phyloP scores from a whole-genome alignment of 148 eudicot species.

The Heliamphora exappendiculata region DNA sequence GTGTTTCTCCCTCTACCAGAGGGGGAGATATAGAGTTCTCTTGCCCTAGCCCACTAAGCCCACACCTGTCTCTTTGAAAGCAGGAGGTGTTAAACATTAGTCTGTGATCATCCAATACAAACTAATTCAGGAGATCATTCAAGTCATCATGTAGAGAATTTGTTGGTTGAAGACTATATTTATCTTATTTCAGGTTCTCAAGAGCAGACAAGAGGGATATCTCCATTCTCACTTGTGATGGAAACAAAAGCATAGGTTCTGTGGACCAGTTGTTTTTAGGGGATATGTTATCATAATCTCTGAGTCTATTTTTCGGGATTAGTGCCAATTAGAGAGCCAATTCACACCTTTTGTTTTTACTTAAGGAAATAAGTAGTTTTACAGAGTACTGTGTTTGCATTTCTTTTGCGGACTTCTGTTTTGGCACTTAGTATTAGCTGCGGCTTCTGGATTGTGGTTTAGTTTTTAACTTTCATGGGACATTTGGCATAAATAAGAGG shows the following conservation, averaged over 20 bases:
- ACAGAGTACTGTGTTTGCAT: background rate
- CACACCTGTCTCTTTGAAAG: no score
- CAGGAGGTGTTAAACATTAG: no score
- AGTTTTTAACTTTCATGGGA: background rate
- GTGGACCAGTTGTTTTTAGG: background rate
- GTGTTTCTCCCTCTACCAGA: background rate
- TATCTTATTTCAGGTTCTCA: background rate
- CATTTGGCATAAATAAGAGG: no score
- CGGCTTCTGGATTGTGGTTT: background rate
- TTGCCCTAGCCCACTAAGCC: no score
- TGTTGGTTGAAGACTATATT: background rate
- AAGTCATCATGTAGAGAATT: background rate
- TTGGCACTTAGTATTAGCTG: background rate
- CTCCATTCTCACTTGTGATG: background rate
- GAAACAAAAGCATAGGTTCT: background rate
- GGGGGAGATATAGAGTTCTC: no score
- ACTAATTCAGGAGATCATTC: background rate
- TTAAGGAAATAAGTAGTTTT: background rate
- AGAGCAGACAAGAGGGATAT: no score
- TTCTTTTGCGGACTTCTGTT: background rate
- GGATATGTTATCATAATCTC: background rate
- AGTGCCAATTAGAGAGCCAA: background rate
- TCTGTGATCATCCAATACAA: background rate
- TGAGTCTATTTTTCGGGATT: background rate
- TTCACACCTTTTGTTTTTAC: background rate